Evolutionary conservation across 2,329 filamentous ascomycete species (phyloP), one percentile per base, ranked within the genome.

Genomic region (Dactylellina leptospora): DNA sequence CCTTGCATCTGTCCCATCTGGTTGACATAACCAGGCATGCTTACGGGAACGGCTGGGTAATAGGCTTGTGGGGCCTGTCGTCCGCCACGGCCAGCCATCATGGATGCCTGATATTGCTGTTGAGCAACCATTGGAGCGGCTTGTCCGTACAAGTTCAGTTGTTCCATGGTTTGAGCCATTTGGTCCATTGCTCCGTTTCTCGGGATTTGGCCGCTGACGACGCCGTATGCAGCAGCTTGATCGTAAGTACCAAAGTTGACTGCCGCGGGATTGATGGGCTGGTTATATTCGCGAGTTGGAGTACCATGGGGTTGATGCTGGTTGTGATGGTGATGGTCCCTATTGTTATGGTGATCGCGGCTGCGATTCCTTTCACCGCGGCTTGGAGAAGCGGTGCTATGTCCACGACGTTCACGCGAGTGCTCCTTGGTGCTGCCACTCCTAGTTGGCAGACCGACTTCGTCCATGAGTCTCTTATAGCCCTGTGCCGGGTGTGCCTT

Each of bases 381-480:
- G 42, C 75, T 75, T 18, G 74, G 75, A 20, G 74, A 74, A 8
- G 72, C 74, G 48, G 61, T 75, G 63, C 50, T 73, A 38, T 74
- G 75, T 20, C 74, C 71, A 30, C 72, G 74, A 44, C 55, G 68
- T 22, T 73, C 69, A 22, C 69, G 60, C 22, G 69, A 73, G 30
- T 72, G 54, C 42, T 75, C 75, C 23, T 75, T 75, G 25, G 76
- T 75, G 61, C 70, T 69, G 25, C 80, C 80, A 71, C 81, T 85
- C 44, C 87, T 82, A 25, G 87, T 89, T 4, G 93, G 96, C 36
- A 99, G 82, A 71, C 93, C 93, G 76, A 99, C 95, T 79, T 99
- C 95, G 77, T 99, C 95, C 95, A 99, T 99, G 71, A 99, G 82
- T 58, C 95, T 90, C 84, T 97, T 99, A 83, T 99, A 99, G 56